A percentile compares a stretch with the other conserved stretches of the same genome.
These are phyloP conservation scores for Vaccinium darrowii DNA, from an alignment of 148 eudicot species.

Conservation along the genomic window DNA sequence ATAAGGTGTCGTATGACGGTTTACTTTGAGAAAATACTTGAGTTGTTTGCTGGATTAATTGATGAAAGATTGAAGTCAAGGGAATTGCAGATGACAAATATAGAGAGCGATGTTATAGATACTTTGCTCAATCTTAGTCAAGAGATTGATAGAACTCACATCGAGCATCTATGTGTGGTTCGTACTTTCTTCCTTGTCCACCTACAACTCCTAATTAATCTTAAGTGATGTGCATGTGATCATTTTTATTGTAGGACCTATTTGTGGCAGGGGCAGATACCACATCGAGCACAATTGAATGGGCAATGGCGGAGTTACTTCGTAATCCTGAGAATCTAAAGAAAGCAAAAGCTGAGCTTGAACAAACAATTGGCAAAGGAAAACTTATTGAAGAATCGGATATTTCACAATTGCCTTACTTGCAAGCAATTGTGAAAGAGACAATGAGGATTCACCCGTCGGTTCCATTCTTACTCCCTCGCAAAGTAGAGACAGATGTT, in stretches of 20 bases:
- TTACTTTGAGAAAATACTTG: constrained; percentile 12
- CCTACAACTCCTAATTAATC: background rate
- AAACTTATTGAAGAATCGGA: constrained; percentile 9
- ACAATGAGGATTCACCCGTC: constrained; percentile 14
- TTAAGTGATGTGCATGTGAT: background rate
- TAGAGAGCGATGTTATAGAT: constrained; percentile 23
- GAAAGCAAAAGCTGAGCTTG: constrained; percentile 10
- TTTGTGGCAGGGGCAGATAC: constrained; percentile 16
- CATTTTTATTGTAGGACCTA: constrained; percentile 7
- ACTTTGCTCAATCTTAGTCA: constrained; percentile 15
- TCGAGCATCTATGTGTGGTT: constrained; percentile 22
- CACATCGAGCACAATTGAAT: constrained; percentile 14
- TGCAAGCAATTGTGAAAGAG: constrained; percentile 10
- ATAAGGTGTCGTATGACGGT: constrained; percentile 1
- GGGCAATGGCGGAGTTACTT: constrained; percentile 16
- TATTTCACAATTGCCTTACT: constrained; percentile 6
- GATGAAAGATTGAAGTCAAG: constrained; percentile 12
- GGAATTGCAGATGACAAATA: background rate
- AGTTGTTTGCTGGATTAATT: constrained; percentile 12
- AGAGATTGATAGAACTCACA: constrained; percentile 20
- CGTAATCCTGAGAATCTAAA: background rate
- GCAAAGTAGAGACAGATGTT: constrained; percentile 4
- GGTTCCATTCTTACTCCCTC: constrained; percentile 9
- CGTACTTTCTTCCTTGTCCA: background rate
- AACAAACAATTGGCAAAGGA: constrained; percentile 9